These are phyloP conservation scores for Hypoxylon sp. DNA, from an alignment of 2,329 filamentous ascomycete species.

Conservation along the genomic window DNA sequence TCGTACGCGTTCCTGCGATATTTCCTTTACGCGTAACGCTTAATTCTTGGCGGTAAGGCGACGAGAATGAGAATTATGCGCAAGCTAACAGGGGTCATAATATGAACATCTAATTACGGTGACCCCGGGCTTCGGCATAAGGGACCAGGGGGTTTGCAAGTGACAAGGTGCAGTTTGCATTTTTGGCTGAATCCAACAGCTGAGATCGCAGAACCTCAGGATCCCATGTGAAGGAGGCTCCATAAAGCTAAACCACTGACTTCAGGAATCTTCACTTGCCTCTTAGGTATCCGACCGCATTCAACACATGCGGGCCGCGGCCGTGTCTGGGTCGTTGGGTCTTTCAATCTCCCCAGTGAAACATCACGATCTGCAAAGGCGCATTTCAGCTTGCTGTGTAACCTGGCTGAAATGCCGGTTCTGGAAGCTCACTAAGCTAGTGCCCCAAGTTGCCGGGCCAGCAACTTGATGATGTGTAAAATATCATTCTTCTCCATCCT, in stretches of 20 bases:
- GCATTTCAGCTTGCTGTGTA: constrained; percentile 27
- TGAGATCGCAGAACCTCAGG: constrained; percentile 1
- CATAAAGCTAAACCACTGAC: constrained; percentile 19
- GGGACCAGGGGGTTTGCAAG: constrained; percentile 8
- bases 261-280: constrained; percentile 10
- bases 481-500: constrained; percentile 17
- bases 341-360: constrained; percentile 21
- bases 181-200: constrained; percentile 29
- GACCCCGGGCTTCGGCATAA: constrained; percentile 33
- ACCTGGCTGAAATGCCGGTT: constrained; percentile 13
- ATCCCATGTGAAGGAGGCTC: constrained; percentile 11
- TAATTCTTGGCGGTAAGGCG: constrained; percentile 33
- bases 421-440: constrained; percentile 31
- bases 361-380: constrained; percentile 40
- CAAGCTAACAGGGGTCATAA: constrained; percentile 21
- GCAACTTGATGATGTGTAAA: constrained; percentile 34
- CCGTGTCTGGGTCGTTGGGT: neutral
- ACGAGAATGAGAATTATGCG: constrained; percentile 33
- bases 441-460: constrained; percentile 41
- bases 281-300: constrained; percentile 6
- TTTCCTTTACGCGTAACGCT: constrained; percentile 35
- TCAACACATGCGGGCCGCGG: constrained; percentile 5
- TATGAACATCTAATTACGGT: constrained; percentile 33
- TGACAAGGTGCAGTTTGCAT: constrained; percentile 42
- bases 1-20: constrained; percentile 15